These are phyloP conservation scores for Cercospora sp. DNA, from an alignment of 2,329 filamentous ascomycete genomes.

Conservation along the genomic window DNA sequence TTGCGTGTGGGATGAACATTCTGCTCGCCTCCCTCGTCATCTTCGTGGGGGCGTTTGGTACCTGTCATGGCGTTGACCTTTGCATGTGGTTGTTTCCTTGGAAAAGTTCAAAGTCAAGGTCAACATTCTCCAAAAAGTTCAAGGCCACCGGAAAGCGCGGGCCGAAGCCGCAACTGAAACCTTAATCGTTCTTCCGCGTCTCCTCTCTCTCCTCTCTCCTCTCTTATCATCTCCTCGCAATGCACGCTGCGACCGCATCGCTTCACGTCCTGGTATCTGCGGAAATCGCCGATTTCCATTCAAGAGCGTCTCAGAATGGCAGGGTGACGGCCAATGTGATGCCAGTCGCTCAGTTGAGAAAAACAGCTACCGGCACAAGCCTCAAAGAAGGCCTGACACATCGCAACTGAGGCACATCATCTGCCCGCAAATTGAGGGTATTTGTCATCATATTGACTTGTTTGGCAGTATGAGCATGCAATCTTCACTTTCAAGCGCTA, in stretches of 20 bases:
- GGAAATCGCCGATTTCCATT: neutral
- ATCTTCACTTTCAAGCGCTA: neutral
- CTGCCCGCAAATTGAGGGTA: too few species aligned
- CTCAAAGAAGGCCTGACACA: neutral
- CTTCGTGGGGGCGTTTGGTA: slow-evolving; percentile 29
- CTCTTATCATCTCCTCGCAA: neutral
- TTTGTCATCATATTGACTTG: too few species aligned
- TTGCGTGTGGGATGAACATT: slow-evolving; percentile 37
- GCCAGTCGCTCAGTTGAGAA: neutral
- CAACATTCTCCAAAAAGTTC: neutral
- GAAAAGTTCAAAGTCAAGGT: neutral
- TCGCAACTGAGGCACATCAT: neutral
- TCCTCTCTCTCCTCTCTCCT: neutral
- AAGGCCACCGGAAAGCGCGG: neutral
- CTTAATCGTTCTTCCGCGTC: neutral
- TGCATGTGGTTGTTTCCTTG: neutral
- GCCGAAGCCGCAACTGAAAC: neutral
- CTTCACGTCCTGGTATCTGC: neutral
- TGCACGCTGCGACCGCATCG: neutral
- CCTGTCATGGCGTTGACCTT: slow-evolving; percentile 26
- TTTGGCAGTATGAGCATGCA: neutral
- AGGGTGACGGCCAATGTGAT: neutral
- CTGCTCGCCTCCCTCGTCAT: slow-evolving; percentile 22
- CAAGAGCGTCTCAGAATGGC: neutral
- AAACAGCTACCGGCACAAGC: neutral